phyloP scores from a whole-genome alignment of 2,329 filamentous ascomycete species.

The Lecanicillium sp. region DNA sequence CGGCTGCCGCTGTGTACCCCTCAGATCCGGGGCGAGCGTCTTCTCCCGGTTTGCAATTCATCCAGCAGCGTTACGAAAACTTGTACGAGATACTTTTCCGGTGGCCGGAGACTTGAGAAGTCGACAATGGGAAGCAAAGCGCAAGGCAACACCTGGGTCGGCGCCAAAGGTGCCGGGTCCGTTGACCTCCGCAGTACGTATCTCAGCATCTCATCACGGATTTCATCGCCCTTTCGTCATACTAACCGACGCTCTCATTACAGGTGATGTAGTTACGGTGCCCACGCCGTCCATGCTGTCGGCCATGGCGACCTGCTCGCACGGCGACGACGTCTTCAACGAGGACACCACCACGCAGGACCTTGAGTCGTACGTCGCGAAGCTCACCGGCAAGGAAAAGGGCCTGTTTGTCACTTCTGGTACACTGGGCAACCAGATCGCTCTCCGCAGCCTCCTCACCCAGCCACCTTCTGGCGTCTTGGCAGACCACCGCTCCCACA shows the following conservation, averaged over 20 bases:
- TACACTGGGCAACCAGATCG: slow-evolving; percentile 91
- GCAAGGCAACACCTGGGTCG: slow-evolving; percentile 27
- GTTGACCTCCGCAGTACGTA: slow-evolving; percentile 36
- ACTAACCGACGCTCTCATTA: not conserved
- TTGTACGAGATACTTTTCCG: not conserved
- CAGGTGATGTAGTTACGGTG: slow-evolving; percentile 57
- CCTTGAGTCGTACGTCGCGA: slow-evolving; percentile 69
- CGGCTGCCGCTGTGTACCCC: too few relatives aligned
- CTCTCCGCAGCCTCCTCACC: slow-evolving; percentile 67
- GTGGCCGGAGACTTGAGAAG: not conserved
- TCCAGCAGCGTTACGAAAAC: too few relatives aligned
- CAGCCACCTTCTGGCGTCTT: slow-evolving; percentile 77
- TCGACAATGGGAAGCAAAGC: not conserved
- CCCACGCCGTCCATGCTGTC: slow-evolving; percentile 76
- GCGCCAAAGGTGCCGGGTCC: slow-evolving; percentile 31
- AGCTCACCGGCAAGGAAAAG: slow-evolving; percentile 67
- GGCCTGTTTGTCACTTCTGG: slow-evolving; percentile 80
- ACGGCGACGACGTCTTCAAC: slow-evolving; percentile 77
- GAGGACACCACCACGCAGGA: slow-evolving; percentile 74
- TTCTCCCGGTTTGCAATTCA: too few relatives aligned
- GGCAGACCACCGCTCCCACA: slow-evolving; percentile 73
- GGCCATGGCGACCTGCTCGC: slow-evolving; percentile 66
- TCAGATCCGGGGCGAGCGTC: too few relatives aligned
- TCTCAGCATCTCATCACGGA: too few relatives aligned
- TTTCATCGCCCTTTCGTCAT: not conserved